Conservation (phyloP, 2,329 filamentous ascomycete genomes). For the Epichloe amarillans region DNA sequence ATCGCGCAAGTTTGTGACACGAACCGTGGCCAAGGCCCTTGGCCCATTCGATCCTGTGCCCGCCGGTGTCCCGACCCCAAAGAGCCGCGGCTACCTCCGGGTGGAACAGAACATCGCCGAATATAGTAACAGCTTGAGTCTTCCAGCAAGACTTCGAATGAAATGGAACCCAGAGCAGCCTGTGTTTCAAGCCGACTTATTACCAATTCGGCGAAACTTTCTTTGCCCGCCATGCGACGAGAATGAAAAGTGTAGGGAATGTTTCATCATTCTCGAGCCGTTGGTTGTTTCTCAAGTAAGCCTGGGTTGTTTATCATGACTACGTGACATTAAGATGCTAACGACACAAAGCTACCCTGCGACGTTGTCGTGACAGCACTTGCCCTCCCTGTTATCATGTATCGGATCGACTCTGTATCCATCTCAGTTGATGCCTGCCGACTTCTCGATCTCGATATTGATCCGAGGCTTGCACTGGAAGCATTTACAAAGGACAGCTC, state of each 20-base stretch:
- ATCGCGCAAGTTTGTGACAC: conserved; percentile 46
- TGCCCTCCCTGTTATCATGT: conserved; percentile 70
- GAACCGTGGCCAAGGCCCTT: conserved; percentile 40
- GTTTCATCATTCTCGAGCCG: conserved; percentile 65
- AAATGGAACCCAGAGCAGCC: conserved; percentile 58
- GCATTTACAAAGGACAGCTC: conserved; percentile 89
- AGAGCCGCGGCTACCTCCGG: conserved; percentile 28
- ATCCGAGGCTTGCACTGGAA: conserved; percentile 62
- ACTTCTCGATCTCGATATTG: conserved; percentile 49
- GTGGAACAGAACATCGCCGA: conserved; percentile 55
- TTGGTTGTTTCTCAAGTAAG: conserved; percentile 63
- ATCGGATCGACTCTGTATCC: conserved; percentile 68
- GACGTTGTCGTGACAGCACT: conserved; percentile 60
- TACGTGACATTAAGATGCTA: neutral
- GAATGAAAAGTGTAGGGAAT: conserved; percentile 29
- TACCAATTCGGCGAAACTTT: conserved; percentile 70
- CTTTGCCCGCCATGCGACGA: conserved; percentile 53
- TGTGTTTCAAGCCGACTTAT: conserved; percentile 62
- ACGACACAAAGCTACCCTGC: conserved; percentile 43
- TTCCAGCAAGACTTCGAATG: conserved; percentile 37
- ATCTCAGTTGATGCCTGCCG: conserved; percentile 65
- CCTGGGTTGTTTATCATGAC: too few species aligned
- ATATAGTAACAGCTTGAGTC: conserved; percentile 68
- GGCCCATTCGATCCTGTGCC: conserved; percentile 55
- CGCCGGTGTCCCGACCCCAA: conserved; percentile 32